Conservation (phyloP, 805 yeast species). For the Lachancea nothofagi region DNA sequence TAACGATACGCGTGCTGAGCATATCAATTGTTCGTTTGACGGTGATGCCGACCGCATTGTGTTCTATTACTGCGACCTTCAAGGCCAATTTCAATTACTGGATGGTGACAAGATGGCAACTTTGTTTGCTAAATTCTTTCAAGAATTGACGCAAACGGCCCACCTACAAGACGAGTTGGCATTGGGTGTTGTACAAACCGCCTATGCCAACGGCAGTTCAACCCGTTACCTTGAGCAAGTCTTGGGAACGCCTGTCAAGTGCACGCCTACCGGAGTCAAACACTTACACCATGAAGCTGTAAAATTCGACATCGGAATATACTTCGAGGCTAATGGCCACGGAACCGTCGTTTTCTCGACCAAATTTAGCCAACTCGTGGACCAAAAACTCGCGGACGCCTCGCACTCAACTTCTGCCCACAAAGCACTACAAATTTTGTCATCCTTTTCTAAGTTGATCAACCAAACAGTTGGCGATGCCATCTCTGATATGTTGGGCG, state of each 20-base stretch:
- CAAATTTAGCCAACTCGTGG: constrained; percentile 37
- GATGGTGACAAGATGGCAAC: constrained; percentile 96
- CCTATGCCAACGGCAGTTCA: constrained; percentile 94
- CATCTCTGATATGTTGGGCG: constrained; percentile 81
- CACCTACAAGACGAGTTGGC: constrained; percentile 35
- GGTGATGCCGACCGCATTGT: constrained; percentile 97
- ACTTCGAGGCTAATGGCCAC: constrained; percentile 99
- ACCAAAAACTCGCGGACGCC: constrained; percentile 34
- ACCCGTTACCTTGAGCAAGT: constrained; percentile 60
- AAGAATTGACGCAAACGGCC: constrained; percentile 44
- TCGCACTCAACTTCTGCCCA: constrained; percentile 41
- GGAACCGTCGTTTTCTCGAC: constrained; percentile 87
- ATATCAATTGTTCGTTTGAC: constrained; percentile 78
- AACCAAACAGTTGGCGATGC: constrained; percentile 99
- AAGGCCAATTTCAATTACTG: constrained; percentile 45
- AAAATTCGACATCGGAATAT: constrained; percentile 82
- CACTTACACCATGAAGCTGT: constrained; percentile 90
- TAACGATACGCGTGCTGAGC: constrained; percentile 28
- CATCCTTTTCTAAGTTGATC: constrained; percentile 61
- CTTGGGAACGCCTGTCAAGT: constrained; percentile 70
- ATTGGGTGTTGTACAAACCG: constrained; percentile 92
- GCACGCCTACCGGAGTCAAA: constrained; percentile 95
- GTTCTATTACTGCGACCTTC: constrained; percentile 52
- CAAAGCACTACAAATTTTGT: constrained; percentile 48
- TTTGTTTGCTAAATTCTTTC: constrained; percentile 64